These are phyloP conservation scores for Lotmaria passim DNA, from an alignment of 208 protist genomes.

Conservation along the genomic window DNA sequence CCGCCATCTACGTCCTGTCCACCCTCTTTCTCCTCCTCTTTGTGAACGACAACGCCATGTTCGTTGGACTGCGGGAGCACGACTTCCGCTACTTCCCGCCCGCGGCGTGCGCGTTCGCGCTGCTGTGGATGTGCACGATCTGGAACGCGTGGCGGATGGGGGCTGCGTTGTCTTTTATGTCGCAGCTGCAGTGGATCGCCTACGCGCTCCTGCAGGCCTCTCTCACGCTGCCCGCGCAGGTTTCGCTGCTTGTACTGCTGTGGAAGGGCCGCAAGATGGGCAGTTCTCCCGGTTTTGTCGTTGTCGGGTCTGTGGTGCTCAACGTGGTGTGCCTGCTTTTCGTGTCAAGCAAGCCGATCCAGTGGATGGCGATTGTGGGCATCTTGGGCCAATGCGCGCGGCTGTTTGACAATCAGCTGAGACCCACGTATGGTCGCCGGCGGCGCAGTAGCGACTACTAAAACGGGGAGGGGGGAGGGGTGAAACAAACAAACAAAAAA, in stretches of 20 bases:
- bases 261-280: slow-evolving; percentile 45
- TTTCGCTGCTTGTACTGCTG: slow-evolving; percentile 24
- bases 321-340: slow-evolving; percentile 53
- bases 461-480: background rate
- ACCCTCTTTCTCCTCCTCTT: slow-evolving; percentile 76
- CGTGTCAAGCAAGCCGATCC: slow-evolving; percentile 48
- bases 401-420: slow-evolving; percentile 46
- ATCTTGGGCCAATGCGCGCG: slow-evolving; percentile 57
- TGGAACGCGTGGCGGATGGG: slow-evolving; percentile 46
- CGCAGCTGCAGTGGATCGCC: slow-evolving; percentile 19
- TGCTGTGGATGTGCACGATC: slow-evolving; percentile 59
- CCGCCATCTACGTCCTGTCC: slow-evolving; percentile 60
- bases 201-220: slow-evolving; percentile 22
- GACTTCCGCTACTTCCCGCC: slow-evolving; percentile 80
- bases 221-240: slow-evolving; percentile 24
- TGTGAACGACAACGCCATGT: slow-evolving; percentile 67
- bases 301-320: slow-evolving; percentile 49
- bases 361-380: slow-evolving; percentile 75
- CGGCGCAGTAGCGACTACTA: slow-evolving; percentile 2
- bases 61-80: slow-evolving; percentile 42
- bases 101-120: slow-evolving; percentile 35
- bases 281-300: slow-evolving; percentile 40
- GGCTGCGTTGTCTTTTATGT: slow-evolving; percentile 9
- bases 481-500: background rate
- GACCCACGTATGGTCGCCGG: slow-evolving; percentile 26